Conservation (phyloP, 768 basidiomycete genomes). For the Collybia sp. region DNA sequence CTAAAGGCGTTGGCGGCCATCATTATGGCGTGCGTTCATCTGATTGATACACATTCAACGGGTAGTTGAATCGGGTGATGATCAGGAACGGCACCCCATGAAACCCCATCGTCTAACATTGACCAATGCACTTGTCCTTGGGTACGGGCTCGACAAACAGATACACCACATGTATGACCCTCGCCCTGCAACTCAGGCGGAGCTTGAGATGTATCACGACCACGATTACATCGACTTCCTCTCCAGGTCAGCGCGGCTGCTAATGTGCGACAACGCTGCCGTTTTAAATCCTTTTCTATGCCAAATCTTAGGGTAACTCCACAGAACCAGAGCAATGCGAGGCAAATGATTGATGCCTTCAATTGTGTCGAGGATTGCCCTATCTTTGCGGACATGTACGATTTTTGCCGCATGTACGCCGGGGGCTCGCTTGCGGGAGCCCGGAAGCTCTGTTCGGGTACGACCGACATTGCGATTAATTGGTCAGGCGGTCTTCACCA, state of each 20-base stretch:
- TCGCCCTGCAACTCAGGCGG: constrained; percentile 80
- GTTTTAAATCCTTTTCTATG: neutral
- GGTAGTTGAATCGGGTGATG: neutral
- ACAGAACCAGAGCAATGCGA: constrained; percentile 62
- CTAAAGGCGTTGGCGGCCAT: constrained; percentile 88
- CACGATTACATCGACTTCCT: constrained; percentile 95
- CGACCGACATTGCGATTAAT: constrained; percentile 96
- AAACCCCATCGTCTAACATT: constrained; percentile 95
- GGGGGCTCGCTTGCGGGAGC: constrained; percentile 91
- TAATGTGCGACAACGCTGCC: neutral
- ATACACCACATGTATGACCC: constrained; percentile 93
- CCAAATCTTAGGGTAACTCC: constrained; percentile 68
- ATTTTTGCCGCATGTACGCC: constrained; percentile 92
- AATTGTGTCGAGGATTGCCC: constrained; percentile 98
- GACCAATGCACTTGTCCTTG: constrained; percentile 93
- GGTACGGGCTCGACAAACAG: constrained; percentile 93
- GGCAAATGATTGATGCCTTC: constrained; percentile 75
- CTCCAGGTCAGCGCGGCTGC: constrained; percentile 54
- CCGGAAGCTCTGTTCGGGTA: constrained; percentile 76
- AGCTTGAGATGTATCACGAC: constrained; percentile 90
- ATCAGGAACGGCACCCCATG: constrained; percentile 96
- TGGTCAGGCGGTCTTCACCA: constrained; percentile 99
- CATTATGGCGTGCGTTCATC: constrained; percentile 82
- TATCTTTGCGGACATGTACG: constrained; percentile 90
- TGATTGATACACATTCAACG: neutral